phyloP scores from a whole-genome alignment of 106 monocot genomes.

The Narthecium ossifragum region DNA sequence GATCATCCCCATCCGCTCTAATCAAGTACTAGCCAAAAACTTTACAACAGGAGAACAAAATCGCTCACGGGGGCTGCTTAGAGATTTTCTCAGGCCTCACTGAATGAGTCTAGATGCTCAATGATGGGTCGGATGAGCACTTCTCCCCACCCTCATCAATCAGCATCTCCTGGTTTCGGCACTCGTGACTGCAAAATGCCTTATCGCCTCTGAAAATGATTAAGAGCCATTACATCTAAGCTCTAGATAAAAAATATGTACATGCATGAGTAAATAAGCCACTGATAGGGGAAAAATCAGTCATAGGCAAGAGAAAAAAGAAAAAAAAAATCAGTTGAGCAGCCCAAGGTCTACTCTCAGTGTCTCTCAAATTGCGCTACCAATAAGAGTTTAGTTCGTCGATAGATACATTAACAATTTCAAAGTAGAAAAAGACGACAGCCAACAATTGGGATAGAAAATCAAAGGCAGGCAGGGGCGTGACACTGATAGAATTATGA shows the following conservation, averaged over 20 bases:
- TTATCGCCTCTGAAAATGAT: slow-evolving; percentile 3
- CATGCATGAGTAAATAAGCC: neutral
- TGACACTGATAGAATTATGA: neutral
- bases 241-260: neutral
- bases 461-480: neutral
- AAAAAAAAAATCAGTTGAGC: neutral
- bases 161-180: slow-evolving; percentile 1
- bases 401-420: too few species aligned
- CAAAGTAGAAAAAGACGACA: neutral
- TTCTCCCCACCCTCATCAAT: slow-evolving; percentile 1
- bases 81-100: too few species aligned
- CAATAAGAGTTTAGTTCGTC: too few species aligned
- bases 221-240: too few species aligned
- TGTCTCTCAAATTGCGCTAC: too few species aligned
- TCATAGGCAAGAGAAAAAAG: neutral
- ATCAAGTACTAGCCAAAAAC: too few species aligned
- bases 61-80: too few species aligned
- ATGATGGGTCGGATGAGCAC: neutral
- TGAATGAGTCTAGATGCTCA: too few species aligned
- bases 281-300: neutral
- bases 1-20: too few species aligned
- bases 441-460: neutral
- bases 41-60: too few species aligned
- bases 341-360: neutral
- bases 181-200: slow-evolving; percentile 3